phyloP scores from a whole-genome alignment of 1,139 yeast genomes.

The Scheffersomyces lignicola region DNA sequence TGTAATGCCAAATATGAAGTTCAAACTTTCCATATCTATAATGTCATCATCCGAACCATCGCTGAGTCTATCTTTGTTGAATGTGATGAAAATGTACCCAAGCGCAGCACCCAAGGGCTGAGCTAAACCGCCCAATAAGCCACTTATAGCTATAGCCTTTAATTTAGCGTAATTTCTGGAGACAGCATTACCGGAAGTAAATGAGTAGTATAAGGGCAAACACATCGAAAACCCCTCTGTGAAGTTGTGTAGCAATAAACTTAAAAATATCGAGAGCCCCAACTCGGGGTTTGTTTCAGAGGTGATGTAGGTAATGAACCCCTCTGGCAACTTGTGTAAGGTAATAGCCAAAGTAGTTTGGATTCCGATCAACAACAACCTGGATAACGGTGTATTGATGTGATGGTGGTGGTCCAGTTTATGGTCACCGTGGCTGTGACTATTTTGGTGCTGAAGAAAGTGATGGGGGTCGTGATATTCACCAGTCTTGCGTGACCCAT shows the following conservation, averaged over 20 bases:
- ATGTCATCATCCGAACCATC: constrained; percentile 26
- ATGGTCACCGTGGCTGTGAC: constrained; percentile 16
- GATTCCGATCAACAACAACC: constrained; percentile 78
- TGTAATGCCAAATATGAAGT: constrained; percentile 58
- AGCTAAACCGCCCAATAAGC: constrained; percentile 75
- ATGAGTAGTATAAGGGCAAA: constrained; percentile 79
- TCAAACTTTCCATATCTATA: constrained; percentile 31
- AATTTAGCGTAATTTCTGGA: constrained; percentile 39
- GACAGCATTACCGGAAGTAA: constrained; percentile 22
- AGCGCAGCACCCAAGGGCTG: constrained; percentile 88
- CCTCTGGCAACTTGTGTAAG: constrained; percentile 92
- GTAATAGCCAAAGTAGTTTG: constrained; percentile 89
- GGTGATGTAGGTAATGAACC: constrained; percentile 82
- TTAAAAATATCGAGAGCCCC: constrained; percentile 79
- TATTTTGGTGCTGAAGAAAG: too few species aligned
- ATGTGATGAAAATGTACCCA: constrained; percentile 60
- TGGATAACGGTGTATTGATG: constrained; percentile 72
- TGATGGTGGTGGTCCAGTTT: constrained; percentile 71
- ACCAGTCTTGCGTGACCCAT: background rate
- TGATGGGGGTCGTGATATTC: too few species aligned
- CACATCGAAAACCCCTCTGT: constrained; percentile 98
- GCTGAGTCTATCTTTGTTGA: constrained; percentile 26
- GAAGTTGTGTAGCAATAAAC: constrained; percentile 84
- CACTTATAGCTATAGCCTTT: constrained; percentile 65
- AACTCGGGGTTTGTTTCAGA: constrained; percentile 69